Evolutionary conservation across 331 rosid genomes (phyloP), one percentile per base, ranked within the genome.

Genomic region (Spiraea crenata): DNA sequence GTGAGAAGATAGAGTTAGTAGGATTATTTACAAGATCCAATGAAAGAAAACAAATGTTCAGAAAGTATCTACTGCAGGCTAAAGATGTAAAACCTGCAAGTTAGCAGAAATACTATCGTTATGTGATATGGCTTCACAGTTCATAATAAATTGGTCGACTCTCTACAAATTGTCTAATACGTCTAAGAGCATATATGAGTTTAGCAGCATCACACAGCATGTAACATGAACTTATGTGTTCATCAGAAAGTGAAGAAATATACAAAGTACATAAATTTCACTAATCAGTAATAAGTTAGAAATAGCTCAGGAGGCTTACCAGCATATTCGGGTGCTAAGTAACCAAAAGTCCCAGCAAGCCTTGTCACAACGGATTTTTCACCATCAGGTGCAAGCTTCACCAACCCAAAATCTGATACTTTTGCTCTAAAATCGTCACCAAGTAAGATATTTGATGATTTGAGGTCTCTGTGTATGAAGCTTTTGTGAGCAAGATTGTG

Each of bases 391-490:
- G 98, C 98, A 67, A 93, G 92, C 77, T 93, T 93, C 75, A 93
- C 98, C 88, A 93, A 82, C 50, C 98, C 98, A 52, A 93, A 93
- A 79, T 93, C 98, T 0, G 98, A 90, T 15, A 93, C 86, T 81
- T 93, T 93, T 5, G 98, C 98, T 79, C 81, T 84, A 71, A 81
- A 90, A 80, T 90, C 96, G 67, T 90, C 96, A 1, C 87, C 96
- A 54, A 93, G 97, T 80, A 93, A 79, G 76, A 93, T 90, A 65
- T 93, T 93, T n/a, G 98, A 93, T 4, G 98, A 80, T 81, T 93
- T 93, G 20, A 93, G 98, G 85, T 93, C 98, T 55, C 98, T 85
- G 85, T 93, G 98, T 78, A 93, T 90, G 91, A 93, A 93, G 82
- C 98, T 93, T 77, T 84, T 96, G 76, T 87, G 98, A 74, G 91